phyloP scores from a whole-genome alignment of 345 rosid species.

The Eucalyptus urophylla region DNA sequence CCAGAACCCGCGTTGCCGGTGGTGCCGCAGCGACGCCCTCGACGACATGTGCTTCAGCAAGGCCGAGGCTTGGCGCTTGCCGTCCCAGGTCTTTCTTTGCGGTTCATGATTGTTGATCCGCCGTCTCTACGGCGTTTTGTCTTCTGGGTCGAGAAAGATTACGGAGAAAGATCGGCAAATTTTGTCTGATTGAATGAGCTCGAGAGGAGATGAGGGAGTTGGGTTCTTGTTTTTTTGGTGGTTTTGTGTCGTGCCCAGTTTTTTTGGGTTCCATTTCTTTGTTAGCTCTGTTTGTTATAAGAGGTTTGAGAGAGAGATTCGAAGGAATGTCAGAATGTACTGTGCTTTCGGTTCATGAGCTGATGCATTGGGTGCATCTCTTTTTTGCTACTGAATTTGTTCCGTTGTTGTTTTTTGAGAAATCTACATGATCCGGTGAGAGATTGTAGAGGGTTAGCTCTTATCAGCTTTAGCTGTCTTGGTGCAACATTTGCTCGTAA shows the following conservation, averaged over 20 bases:
- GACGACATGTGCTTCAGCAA: conserved; percentile 65
- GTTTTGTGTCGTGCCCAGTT: background rate
- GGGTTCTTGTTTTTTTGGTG: background rate
- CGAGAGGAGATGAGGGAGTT: background rate
- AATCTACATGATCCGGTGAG: background rate
- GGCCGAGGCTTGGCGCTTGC: conserved; percentile 60
- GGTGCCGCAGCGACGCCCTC: conserved; percentile 77
- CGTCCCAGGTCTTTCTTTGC: conserved; percentile 63
- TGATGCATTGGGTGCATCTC: background rate
- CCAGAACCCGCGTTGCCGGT: conserved; percentile 41
- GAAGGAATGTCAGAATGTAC: background rate
- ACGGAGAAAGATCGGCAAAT: background rate
- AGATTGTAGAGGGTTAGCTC: background rate
- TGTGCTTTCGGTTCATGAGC: background rate
- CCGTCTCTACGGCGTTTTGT: background rate
- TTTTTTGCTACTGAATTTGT: background rate
- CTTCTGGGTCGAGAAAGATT: background rate
- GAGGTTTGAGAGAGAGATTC: background rate
- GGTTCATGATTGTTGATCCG: conserved; percentile 1
- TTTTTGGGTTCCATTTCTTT: background rate
- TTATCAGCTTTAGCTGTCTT: background rate
- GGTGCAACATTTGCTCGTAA: background rate
- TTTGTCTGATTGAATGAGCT: background rate
- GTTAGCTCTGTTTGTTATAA: background rate
- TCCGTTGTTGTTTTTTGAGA: background rate